phyloP scores from a whole-genome alignment of 23 red algal species.

The Chondrus crispus region DNA sequence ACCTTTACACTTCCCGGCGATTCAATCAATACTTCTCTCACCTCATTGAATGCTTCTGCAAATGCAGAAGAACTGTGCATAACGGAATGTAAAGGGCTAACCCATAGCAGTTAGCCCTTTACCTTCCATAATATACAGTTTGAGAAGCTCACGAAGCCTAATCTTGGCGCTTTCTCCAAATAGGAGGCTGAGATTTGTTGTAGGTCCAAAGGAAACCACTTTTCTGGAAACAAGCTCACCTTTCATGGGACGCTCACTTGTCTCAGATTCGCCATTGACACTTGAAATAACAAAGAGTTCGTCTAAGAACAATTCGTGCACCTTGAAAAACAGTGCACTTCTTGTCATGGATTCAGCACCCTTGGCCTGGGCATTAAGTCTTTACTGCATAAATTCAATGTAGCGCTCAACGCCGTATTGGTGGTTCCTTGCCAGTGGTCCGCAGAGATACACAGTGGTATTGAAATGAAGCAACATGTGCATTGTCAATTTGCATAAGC shows the following conservation, averaged over 20 bases:
- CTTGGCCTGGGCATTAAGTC: not conserved
- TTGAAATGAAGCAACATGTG: not conserved
- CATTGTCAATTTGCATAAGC: not conserved
- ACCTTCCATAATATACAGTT: not conserved
- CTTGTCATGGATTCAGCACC: not conserved
- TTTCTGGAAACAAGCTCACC: not conserved
- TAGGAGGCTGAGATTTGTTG: not conserved
- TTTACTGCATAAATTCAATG: not conserved
- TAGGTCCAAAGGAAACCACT: not conserved
- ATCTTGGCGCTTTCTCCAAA: not conserved
- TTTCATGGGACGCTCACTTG: no score
- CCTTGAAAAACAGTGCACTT: not conserved
- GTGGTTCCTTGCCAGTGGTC: no score
- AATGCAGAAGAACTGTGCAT: no score
- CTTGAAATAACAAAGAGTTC: not conserved
- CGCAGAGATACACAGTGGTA: not conserved
- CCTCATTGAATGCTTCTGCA: no score
- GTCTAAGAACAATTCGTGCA: not conserved
- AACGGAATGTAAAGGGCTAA: no score
- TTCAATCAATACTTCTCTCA: not conserved
- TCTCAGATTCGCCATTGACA: no score
- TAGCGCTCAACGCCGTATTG: not conserved
- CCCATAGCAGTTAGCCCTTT: not conserved
- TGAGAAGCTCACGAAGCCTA: not conserved
- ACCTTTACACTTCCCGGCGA: not conserved